Percentiles rank a stretch among this genome's conserved stretches.
phyloP scores from a whole-genome alignment of 192 early-diverging fungal species.

The Entomortierella parvispora region DNA sequence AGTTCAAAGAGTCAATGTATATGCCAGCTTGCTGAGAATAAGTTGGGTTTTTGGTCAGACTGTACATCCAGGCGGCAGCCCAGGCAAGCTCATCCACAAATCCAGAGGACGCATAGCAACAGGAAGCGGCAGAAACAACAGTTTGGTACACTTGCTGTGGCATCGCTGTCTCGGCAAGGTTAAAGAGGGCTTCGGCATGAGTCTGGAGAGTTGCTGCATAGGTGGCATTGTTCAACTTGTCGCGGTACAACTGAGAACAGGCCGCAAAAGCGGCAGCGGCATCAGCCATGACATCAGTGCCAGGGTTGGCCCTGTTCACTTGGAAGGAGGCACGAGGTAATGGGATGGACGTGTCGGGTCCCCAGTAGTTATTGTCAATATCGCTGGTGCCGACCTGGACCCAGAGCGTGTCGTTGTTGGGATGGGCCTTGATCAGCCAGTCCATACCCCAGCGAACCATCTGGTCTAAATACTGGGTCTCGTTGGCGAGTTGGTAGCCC shows the following conservation, averaged over 20 bases:
- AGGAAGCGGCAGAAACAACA: conserved; percentile 45
- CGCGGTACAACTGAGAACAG: conserved; percentile 61
- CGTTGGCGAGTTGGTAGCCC: conserved; percentile 59
- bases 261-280: conserved; percentile 67
- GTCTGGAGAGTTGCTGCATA: conserved; percentile 55
- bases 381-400: conserved; percentile 57
- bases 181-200: conserved; percentile 57
- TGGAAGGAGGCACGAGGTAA: conserved; percentile 60
- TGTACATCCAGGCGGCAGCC: conserved; percentile 68
- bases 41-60: conserved; percentile 52
- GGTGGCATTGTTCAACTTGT: conserved; percentile 57
- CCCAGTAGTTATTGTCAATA: conserved; percentile 70
- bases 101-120: conserved; percentile 55
- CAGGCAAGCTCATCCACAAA: conserved; percentile 61
- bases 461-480: conserved; percentile 54
- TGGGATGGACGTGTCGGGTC: conserved; percentile 64
- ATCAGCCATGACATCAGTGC: conserved; percentile 65
- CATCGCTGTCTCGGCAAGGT: conserved; percentile 58
- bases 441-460: conserved; percentile 70
- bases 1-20: conserved; percentile 56
- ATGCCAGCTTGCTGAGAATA: conserved; percentile 58
- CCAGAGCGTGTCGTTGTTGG: conserved; percentile 58
- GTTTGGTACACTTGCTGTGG: conserved; percentile 57
- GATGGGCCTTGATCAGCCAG: conserved; percentile 70
- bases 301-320: conserved; percentile 56